These are phyloP conservation scores for Cercophora sp. DNA, from an alignment of 495 filamentous ascomycete species.

Conservation along the genomic window DNA sequence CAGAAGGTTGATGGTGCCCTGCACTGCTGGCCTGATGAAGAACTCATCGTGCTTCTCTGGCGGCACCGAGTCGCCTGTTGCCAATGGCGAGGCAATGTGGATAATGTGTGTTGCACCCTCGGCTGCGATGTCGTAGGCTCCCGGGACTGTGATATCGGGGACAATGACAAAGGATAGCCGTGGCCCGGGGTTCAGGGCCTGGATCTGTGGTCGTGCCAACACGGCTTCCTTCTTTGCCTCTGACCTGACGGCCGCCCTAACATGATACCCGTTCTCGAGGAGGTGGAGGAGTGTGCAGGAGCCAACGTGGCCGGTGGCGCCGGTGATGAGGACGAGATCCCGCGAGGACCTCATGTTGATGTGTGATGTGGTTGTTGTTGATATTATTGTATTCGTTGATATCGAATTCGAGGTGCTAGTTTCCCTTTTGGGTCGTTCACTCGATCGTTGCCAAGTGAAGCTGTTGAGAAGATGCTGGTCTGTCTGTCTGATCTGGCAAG, in stretches of 20 bases:
- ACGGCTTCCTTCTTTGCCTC: slow-evolving; percentile 28
- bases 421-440: background rate
- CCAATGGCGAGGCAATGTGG: slow-evolving; percentile 52
- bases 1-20: slow-evolving; percentile 70
- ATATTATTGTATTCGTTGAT: background rate
- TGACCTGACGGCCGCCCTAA: slow-evolving; percentile 45
- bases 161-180: slow-evolving; percentile 42
- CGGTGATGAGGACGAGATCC: slow-evolving; percentile 41
- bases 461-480: background rate
- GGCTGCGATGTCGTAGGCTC: slow-evolving; percentile 45
- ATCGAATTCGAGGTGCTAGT: background rate
- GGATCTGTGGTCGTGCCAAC: slow-evolving; percentile 26
- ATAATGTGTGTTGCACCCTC: slow-evolving; percentile 46
- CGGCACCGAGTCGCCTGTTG: slow-evolving; percentile 47
- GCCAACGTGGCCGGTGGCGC: slow-evolving; percentile 47
- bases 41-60: slow-evolving; percentile 48
- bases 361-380: background rate
- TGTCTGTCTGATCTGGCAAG: background rate
- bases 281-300: slow-evolving; percentile 35
- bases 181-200: slow-evolving; percentile 23
- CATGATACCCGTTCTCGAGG: slow-evolving; percentile 37
- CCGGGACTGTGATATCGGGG: slow-evolving; percentile 41
- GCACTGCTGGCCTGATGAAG: slow-evolving; percentile 67
- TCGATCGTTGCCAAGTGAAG: background rate
- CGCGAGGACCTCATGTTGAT: slow-evolving; percentile 13